A percentile compares a stretch with the other conserved stretches of the same genome.
phyloP scores from a whole-genome alignment of 2,329 filamentous ascomycete species.

The Acrodontium crateriforme region DNA sequence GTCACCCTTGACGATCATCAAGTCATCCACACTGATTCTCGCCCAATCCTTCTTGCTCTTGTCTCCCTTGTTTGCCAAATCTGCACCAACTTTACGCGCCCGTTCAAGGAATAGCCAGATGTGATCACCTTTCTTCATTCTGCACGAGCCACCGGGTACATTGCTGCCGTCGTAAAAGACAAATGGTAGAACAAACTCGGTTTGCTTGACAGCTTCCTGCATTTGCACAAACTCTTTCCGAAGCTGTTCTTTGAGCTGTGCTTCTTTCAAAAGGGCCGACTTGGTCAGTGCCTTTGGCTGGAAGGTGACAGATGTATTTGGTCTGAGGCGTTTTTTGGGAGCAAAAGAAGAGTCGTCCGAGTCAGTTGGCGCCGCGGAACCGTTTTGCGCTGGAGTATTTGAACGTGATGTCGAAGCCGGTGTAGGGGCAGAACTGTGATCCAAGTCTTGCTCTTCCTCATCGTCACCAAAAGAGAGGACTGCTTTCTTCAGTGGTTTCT shows the following conservation, averaged over 20 bases:
- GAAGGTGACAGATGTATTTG: slow-evolving; percentile 47
- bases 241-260: slow-evolving; percentile 58
- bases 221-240: slow-evolving; percentile 68
- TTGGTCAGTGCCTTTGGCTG: slow-evolving; percentile 67
- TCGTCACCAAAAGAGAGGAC: slow-evolving; percentile 57
- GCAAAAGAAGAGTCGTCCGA: slow-evolving; percentile 8
- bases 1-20: slow-evolving; percentile 82
- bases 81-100: slow-evolving; percentile 78
- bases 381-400: slow-evolving; percentile 3
- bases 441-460: slow-evolving; percentile 48
- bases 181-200: slow-evolving; percentile 83
- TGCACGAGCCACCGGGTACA: slow-evolving; percentile 68
- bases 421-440: background rate
- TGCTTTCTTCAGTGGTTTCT: slow-evolving; percentile 38
- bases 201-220: slow-evolving; percentile 76
- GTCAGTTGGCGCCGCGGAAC: slow-evolving; percentile 6
- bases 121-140: slow-evolving; percentile 83
- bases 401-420: slow-evolving; percentile 1
- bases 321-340: slow-evolving; percentile 41
- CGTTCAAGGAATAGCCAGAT: slow-evolving; percentile 89
- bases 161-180: slow-evolving; percentile 95
- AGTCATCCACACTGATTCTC: slow-evolving; percentile 81
- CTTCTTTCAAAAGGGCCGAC: slow-evolving; percentile 62
- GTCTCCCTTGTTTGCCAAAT: slow-evolving; percentile 54
- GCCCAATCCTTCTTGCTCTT: slow-evolving; percentile 75